Evolutionary conservation across 768 basidiomycete genomes (phyloP).

Genomic region (Tylopilus sp.): DNA sequence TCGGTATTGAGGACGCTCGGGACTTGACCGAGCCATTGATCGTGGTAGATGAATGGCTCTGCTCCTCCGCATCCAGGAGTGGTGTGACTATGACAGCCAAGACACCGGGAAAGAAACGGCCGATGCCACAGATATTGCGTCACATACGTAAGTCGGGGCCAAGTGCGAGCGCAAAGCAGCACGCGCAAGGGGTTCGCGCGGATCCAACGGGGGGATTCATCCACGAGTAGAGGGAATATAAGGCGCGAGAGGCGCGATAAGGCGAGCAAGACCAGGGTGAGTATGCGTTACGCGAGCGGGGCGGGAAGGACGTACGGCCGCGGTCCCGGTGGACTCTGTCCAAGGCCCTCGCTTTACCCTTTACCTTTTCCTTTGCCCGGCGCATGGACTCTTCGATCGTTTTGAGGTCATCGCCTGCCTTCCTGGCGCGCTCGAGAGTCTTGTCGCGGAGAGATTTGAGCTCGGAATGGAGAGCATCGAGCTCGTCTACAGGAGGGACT

Average conservation of each 20-base stretch:
- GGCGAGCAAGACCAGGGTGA: constrained; percentile 12
- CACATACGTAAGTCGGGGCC: neutral
- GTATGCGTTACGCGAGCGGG: constrained; percentile 4
- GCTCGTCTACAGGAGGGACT: constrained; percentile 70
- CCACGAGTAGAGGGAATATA: constrained; percentile 2
- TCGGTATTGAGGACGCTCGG: constrained; percentile 45
- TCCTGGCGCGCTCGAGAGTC: constrained; percentile 62
- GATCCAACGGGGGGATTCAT: constrained; percentile 9
- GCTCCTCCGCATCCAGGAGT: constrained; percentile 49
- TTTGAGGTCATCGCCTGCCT: constrained; percentile 72
- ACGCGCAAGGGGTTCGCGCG: constrained; percentile 5
- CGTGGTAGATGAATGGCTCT: constrained; percentile 27
- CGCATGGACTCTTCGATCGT: constrained; percentile 75
- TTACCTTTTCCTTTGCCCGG: constrained; percentile 71
- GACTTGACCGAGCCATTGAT: constrained; percentile 40
- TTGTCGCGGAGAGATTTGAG: constrained; percentile 51
- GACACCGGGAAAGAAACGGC: neutral
- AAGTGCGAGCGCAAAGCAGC: too few relatives aligned
- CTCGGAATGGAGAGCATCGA: constrained; percentile 61
- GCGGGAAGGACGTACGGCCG: constrained; percentile 57
- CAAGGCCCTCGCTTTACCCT: constrained; percentile 65
- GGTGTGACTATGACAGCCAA: constrained; percentile 41
- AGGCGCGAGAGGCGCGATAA: constrained; percentile 14
- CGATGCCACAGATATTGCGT: constrained; percentile 16
- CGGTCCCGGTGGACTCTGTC: constrained; percentile 73